phyloP scores from a whole-genome alignment of 2,329 filamentous ascomycete species.

The Diaporthe velutina region DNA sequence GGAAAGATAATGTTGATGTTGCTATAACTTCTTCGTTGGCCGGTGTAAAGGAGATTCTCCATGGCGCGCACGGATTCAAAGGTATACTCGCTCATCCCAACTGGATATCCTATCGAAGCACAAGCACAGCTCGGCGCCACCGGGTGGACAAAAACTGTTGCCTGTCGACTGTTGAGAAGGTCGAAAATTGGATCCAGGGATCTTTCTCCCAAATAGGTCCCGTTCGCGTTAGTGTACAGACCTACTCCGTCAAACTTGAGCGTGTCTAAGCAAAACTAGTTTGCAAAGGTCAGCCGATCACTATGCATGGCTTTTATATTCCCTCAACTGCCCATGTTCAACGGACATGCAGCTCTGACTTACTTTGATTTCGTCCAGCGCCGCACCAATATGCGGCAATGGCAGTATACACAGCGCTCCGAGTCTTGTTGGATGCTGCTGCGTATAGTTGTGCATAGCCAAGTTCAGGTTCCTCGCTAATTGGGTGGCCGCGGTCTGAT shows the following conservation, averaged over 20 bases:
- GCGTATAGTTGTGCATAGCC: neutral
- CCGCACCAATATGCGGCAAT: neutral
- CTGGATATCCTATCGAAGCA: neutral
- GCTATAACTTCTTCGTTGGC: neutral
- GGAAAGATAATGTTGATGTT: conserved; percentile 1
- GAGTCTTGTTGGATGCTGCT: neutral
- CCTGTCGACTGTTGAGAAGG: neutral
- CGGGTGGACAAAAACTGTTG: neutral
- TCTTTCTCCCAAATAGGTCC: neutral
- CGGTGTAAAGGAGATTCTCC: neutral
- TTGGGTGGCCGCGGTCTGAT: neutral
- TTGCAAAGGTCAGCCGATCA: neutral
- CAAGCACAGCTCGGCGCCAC: neutral
- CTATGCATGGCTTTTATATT: neutral
- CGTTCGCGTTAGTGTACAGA: neutral
- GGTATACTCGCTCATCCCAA: neutral
- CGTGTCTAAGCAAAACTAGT: neutral
- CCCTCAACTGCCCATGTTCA: neutral
- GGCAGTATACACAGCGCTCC: conserved; percentile 10
- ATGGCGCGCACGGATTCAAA: conserved; percentile 8
- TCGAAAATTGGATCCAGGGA: neutral
- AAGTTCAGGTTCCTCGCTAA: neutral
- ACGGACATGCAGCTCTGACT: neutral
- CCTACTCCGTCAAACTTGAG: conserved; percentile 3
- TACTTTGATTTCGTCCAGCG: neutral